Conservation (phyloP, 495 filamentous ascomycete species). For the Neurospora intermedia region DNA sequence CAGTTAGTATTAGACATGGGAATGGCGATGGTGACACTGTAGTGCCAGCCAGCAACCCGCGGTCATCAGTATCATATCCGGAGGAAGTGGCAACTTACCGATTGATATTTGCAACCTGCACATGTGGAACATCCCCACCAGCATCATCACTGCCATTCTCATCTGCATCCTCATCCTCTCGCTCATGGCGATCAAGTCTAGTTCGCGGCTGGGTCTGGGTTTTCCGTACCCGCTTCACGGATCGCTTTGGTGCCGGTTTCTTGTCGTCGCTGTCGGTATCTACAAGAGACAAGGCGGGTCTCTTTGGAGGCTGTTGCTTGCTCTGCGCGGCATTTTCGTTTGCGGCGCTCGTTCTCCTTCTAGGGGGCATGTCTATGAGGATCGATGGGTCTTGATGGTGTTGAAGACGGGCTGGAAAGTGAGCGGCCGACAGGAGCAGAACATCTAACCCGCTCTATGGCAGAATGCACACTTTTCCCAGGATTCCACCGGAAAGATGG, state of each 20-base stretch:
- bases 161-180: background rate
- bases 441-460: background rate
- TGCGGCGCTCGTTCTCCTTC: background rate
- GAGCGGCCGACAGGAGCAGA: background rate
- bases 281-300: background rate
- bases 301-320: background rate
- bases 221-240: slow-evolving; percentile 7
- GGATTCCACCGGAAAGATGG: background rate
- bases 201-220: background rate
- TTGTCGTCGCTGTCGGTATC: background rate
- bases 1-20: background rate
- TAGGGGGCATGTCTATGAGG: background rate
- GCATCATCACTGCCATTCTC: slow-evolving; percentile 1
- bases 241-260: background rate
- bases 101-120: background rate
- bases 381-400: background rate
- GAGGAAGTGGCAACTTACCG: background rate
- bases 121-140: background rate
- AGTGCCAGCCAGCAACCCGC: background rate
- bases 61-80: background rate
- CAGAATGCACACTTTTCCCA: background rate
- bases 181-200: background rate
- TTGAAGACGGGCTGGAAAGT: background rate
- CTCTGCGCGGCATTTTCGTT: background rate
- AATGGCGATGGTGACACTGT: too few species aligned